Base-by-base conservation (phyloP, 2,329 filamentous ascomycete genomes). In the Stylonectria norvegica region DNA sequence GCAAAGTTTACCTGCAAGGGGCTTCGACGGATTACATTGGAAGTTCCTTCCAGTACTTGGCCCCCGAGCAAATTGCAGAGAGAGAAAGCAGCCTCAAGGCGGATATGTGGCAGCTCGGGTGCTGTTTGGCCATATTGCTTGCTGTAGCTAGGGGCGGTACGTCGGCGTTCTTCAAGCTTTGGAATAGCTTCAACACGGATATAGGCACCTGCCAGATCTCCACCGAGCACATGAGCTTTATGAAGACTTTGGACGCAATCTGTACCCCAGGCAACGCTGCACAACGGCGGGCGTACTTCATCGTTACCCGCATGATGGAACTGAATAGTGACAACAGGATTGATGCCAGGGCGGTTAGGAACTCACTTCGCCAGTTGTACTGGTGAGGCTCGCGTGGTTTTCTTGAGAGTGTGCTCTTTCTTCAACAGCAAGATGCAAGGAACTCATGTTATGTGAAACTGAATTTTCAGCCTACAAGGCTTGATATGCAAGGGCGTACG, bases 101-200 rank as follows among this genome's bases (percentile, higher is more conserved):
- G 4, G 45, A 48, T 22, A 23, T 48, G 4, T 48, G 45, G 45
- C 45, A 48, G 36, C 31, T 45, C 5, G 45, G 45, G 4, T 48
- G 45, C 27, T 48, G 45, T 33, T 48, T 42, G 19, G 42, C 45
- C 9, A 6, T 45, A 23, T 5, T 40, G 3, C 15, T 48, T 10
- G 34, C 38, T 11, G 30, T 37, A 11, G 30, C 35, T 3, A 19
- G 15, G 4, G 45, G 35, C n/a, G 45, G 45, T 4, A 22, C 22
- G 11, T 8, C 7, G 5, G 34, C n/a, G n/a, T 27, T 30, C 20
- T 20, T 19, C 5, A 17, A 4, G 25, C 16, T 41, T 4, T 30
- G 12, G 32, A 11, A 31, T 18, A 41, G 38, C n/a, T 20, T 23
- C 25, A 31, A 12, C 31, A 25, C 7, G 12, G 22, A 25, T 12